A percentile compares a stretch with the other conserved stretches of the same genome.
These are phyloP conservation scores for Fusarium pseudonygamai DNA, from an alignment of 2,329 filamentous ascomycete species.

Conservation along the genomic window DNA sequence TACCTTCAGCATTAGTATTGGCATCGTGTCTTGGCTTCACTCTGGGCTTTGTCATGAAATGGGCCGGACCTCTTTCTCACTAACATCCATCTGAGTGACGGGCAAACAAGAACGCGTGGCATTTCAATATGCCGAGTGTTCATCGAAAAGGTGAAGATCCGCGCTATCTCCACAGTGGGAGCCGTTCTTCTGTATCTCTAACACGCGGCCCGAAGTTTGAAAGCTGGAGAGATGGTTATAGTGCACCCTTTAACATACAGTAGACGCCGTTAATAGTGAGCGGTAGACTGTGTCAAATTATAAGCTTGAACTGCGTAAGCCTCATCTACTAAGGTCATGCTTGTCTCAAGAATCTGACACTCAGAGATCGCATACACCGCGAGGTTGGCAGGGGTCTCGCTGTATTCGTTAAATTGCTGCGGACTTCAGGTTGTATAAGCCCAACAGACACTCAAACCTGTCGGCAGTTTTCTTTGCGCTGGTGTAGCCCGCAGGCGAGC, in stretches of 20 bases:
- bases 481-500: not conserved
- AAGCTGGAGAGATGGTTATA: not conserved
- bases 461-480: constrained; percentile 1
- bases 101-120: constrained; percentile 12
- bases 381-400: not conserved
- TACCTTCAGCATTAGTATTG: not conserved
- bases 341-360: not conserved
- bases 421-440: not conserved
- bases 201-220: not conserved
- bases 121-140: not conserved
- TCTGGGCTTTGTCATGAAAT: constrained; percentile 13
- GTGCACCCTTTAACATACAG: not conserved
- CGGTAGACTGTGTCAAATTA: not conserved
- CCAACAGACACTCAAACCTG: not conserved
- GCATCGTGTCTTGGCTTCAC: constrained; percentile 20
- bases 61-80: not conserved
- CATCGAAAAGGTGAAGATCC: not conserved
- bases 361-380: not conserved
- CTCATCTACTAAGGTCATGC: not conserved
- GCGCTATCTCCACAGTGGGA: constrained; percentile 2
- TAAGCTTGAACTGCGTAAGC: constrained; percentile 1
- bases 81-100: not conserved
- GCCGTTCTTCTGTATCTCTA: constrained; percentile 4
- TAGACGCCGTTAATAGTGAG: not conserved
- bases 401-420: not conserved